A percentile compares a stretch with the other conserved stretches of the same genome.
These are phyloP conservation scores for Pseudogymnoascus sp. DNA, from an alignment of 2,329 filamentous ascomycete genomes.

Conservation along the genomic window DNA sequence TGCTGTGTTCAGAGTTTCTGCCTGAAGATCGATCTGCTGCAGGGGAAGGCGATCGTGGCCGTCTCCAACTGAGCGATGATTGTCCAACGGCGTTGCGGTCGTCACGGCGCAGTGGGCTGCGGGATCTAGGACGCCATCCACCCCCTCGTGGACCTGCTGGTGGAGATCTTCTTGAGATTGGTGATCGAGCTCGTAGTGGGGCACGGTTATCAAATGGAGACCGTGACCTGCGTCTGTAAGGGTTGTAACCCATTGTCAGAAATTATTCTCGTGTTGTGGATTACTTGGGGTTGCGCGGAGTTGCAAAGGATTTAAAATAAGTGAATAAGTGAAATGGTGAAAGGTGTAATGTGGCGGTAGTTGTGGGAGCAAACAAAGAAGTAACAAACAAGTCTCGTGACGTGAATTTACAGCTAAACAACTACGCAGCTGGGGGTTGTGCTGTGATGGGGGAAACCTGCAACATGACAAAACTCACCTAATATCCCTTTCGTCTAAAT, in stretches of 20 bases:
- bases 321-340: neutral
- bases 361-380: neutral
- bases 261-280: neutral
- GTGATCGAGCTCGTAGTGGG: slow-evolving; percentile 25
- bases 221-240: slow-evolving; percentile 26
- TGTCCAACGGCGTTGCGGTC: slow-evolving; percentile 34
- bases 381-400: slow-evolving; percentile 1
- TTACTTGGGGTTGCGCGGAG: neutral
- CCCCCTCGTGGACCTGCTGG: slow-evolving; percentile 29
- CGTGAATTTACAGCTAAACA: slow-evolving; percentile 1
- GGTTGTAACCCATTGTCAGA: slow-evolving; percentile 11
- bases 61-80: slow-evolving; percentile 42
- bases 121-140: slow-evolving; percentile 34
- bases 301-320: neutral
- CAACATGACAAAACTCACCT: slow-evolving; percentile 10
- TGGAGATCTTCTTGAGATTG: slow-evolving; percentile 26
- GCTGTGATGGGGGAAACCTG: neutral
- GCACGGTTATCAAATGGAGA: slow-evolving; percentile 28
- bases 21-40: slow-evolving; percentile 42
- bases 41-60: slow-evolving; percentile 28
- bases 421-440: neutral
- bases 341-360: neutral
- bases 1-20: slow-evolving; percentile 49
- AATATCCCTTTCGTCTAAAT: slow-evolving; percentile 19
- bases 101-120: slow-evolving; percentile 44